phyloP scores from a whole-genome alignment of 495 filamentous ascomycete species.

The Parmelia sp. region DNA sequence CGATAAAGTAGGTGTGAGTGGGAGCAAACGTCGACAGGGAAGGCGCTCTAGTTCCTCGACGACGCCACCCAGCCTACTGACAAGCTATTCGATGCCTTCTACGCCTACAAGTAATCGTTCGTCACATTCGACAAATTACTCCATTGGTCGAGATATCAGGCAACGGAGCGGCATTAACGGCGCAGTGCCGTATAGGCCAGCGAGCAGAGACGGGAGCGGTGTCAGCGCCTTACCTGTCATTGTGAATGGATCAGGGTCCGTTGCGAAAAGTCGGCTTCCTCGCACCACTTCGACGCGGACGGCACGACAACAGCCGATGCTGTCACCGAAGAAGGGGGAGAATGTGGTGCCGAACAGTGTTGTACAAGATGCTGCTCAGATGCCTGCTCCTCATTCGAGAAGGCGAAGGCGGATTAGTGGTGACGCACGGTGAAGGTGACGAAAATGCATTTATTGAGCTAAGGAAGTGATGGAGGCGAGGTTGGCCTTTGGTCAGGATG shows the following conservation, averaged over 20 bases:
- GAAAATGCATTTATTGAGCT: background rate
- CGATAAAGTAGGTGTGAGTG: constrained; percentile 33
- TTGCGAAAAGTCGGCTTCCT: constrained; percentile 40
- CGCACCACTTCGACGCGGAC: constrained; percentile 42
- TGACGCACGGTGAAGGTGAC: constrained; percentile 19
- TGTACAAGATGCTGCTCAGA: constrained; percentile 7
- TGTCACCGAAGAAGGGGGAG: constrained; percentile 24
- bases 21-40: constrained; percentile 37
- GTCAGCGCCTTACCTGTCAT: constrained; percentile 32
- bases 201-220: constrained; percentile 43
- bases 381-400: constrained; percentile 24
- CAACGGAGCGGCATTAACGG: constrained; percentile 40
- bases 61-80: constrained; percentile 39
- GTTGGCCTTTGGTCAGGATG: background rate
- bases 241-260: constrained; percentile 33
- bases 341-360: constrained; percentile 10
- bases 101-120: constrained; percentile 42
- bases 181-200: constrained; percentile 40
- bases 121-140: constrained; percentile 38
- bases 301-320: constrained; percentile 29
- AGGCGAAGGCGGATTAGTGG: constrained; percentile 25
- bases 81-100: constrained; percentile 43
- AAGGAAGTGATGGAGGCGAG: background rate
- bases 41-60: constrained; percentile 43
- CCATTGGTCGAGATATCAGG: constrained; percentile 41